Conservation (phyloP, 2,329 filamentous ascomycete species). For the Torrubiella hemipterigena region DNA sequence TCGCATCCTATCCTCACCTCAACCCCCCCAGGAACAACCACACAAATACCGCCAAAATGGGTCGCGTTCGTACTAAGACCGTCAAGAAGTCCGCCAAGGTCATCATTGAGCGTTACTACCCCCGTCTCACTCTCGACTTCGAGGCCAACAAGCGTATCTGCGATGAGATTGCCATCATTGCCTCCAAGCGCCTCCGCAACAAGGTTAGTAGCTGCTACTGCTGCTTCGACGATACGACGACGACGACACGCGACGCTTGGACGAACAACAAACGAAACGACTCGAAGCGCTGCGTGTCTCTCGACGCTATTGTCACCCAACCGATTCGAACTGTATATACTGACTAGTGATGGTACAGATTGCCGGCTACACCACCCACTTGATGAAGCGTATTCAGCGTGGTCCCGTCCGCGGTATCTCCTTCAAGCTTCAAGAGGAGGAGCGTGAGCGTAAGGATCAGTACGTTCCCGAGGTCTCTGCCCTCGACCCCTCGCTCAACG, state of each 20-base stretch:
- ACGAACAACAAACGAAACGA: no score
- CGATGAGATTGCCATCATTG: constrained; percentile 99
- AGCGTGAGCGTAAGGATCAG: constrained; percentile 99
- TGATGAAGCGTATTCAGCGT: constrained; percentile 99
- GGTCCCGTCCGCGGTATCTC: constrained; percentile 99
- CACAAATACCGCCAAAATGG: constrained; percentile 49
- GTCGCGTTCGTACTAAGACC: constrained; percentile 60
- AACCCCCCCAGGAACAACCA: constrained; percentile 19
- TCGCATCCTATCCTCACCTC: constrained; percentile 14
- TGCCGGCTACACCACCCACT: constrained; percentile 94
- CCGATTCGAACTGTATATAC: no score
- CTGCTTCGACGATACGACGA: no score
- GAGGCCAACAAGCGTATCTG: constrained; percentile 99
- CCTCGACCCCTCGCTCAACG: constrained; percentile 95
- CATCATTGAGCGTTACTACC: constrained; percentile 98
- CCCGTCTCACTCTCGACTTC: constrained; percentile 97
- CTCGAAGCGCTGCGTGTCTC: no score
- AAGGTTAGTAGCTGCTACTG: no score
- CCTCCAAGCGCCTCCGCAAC: constrained; percentile 97
- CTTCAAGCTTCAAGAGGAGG: constrained; percentile 99
- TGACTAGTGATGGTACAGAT: constrained; percentile 43
- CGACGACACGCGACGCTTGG: no score
- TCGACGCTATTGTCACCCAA: no score
- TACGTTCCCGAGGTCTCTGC: constrained; percentile 98
- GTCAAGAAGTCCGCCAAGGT: constrained; percentile 85